Base-by-base conservation (phyloP, 2,329 filamentous ascomycete species). In the Thermothelomyces thermophilus region DNA sequence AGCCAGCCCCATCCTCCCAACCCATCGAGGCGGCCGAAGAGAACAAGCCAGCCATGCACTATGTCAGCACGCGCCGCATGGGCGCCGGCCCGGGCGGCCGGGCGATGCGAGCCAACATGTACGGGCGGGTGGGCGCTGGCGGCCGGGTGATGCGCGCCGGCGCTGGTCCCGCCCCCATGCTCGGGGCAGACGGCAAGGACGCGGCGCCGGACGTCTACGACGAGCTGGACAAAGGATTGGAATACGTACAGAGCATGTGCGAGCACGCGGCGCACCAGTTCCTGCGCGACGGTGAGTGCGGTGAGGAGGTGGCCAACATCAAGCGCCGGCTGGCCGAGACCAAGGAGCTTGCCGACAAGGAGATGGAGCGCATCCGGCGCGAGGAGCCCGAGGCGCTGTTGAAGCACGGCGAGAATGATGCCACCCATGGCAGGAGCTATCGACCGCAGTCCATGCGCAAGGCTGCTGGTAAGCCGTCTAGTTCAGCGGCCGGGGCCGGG, bases 231-330 rank as follows among this genome's bases (percentile, higher is more conserved):
- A 86, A 85, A 63, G 79, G 80, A 1, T 73, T 96, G 22, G 90
- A 95, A 63, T 79, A 80, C 56, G 86, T 88, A 5, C 89, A 95
- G 65, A 77, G 77, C 49, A 79, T 90, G 60, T 94, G 87, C 64
- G 90, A 96, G 69, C 83, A 83, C 47, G 90, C 86, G 2, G 90
- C 90, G 0, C 90, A 95, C 63, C 87, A 94, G 62, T 89, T 93
- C 54, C 73, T 96, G n/a, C 82, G 90, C 20, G 86, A 90, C 46
- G 90, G 90, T 10, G 85, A 93, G 61, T 95, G 90, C 67, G 77
- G 73, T n/a, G 77, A 80, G 16, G 88, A 95, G 65, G 76, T 95
- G 34, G 73, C 74, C 22, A 83, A 81, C 41, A 84, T 90, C 46
- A 79, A 82, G 61, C 72, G 75, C 50, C 79, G 81, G 14, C 77